Percentiles rank a stretch among this genome's conserved stretches.
Conservation (phyloP, 495 filamentous ascomycete genomes). For the Aspergillus cristatus region DNA sequence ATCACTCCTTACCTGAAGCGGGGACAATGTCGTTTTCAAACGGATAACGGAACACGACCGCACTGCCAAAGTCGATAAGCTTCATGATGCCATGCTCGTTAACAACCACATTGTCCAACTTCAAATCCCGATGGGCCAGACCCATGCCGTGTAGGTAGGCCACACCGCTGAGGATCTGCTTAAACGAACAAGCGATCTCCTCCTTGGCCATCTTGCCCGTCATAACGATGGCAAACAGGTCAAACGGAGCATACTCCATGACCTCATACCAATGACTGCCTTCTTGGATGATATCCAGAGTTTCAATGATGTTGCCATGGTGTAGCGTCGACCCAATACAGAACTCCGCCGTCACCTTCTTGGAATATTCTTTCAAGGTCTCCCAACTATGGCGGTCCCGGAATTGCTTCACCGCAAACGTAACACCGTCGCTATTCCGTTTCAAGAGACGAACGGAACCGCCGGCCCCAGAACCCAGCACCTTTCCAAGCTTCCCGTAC, state of each 20-base stretch:
- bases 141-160: conserved; percentile 97
- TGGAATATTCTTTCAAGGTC: conserved; percentile 87
- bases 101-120: conserved; percentile 96
- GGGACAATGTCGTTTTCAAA: conserved; percentile 88
- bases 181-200: conserved; percentile 81
- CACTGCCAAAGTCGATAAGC: conserved; percentile 98
- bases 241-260: conserved; percentile 98
- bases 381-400: conserved; percentile 89
- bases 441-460: conserved; percentile 94
- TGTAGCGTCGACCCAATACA: conserved; percentile 96
- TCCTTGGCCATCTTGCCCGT: conserved; percentile 94
- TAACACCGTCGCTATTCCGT: conserved; percentile 76
- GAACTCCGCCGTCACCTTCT: conserved; percentile 99
- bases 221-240: conserved; percentile 98
- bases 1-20: conserved; percentile 79
- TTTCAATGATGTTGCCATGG: conserved; percentile 98
- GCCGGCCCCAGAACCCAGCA: conserved; percentile 88
- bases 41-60: conserved; percentile 92
- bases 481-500: conserved; percentile 91
- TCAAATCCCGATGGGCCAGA: conserved; percentile 89
- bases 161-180: conserved; percentile 94
- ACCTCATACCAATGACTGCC: conserved; percentile 96
- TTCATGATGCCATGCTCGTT: conserved; percentile 99
- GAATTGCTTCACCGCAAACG: conserved; percentile 98
- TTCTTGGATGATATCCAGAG: conserved; percentile 93